Conservation (phyloP, 257 asterid genomes). For the Rhazya stricta region DNA sequence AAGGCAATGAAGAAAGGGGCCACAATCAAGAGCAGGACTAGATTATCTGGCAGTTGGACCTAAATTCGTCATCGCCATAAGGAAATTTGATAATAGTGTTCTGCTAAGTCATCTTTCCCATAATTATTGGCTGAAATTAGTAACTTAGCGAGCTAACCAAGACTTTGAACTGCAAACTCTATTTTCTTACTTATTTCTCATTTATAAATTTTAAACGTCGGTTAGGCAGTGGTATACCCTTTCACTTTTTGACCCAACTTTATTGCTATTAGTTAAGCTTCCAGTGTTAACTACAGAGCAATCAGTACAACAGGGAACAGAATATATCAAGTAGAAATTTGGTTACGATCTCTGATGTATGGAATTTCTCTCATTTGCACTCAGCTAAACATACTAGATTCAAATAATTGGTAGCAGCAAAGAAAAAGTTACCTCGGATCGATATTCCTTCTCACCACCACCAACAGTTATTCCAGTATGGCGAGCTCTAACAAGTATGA, state of each 20-base stretch:
- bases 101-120: not conserved
- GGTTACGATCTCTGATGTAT: not conserved
- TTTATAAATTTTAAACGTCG: no score
- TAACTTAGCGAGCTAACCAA: not conserved
- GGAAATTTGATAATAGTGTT: not conserved
- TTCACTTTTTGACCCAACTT: not conserved
- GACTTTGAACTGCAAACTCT: not conserved
- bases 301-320: not conserved
- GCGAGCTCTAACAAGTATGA: conserved; percentile 99
- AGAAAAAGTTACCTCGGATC: conserved; percentile 56
- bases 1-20: not conserved
- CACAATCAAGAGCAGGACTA: not conserved
- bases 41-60: no score
- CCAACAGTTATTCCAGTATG: conserved; percentile 97
- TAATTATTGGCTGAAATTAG: not conserved
- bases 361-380: not conserved
- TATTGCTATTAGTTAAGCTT: not conserved
- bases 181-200: no score
- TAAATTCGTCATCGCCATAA: no score
- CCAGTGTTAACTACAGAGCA: not conserved
- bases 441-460: conserved; percentile 71
- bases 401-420: not conserved
- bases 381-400: not conserved
- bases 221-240: not conserved
- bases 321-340: not conserved